Evolutionary conservation across 345 rosid species (phyloP).

Genomic region (Lumnitzera littorea): DNA sequence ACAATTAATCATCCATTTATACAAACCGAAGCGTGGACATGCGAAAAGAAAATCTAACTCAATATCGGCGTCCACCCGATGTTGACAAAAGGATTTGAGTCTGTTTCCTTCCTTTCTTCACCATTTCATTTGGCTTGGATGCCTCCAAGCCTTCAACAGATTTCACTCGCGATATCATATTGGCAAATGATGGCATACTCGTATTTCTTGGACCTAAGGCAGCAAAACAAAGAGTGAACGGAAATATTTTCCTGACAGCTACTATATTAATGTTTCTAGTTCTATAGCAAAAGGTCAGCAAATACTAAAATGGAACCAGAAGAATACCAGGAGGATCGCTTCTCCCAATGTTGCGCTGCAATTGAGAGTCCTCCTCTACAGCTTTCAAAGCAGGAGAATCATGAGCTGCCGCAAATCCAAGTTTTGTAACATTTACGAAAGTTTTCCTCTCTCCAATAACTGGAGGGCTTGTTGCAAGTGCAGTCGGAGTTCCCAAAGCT

Average conservation of each 20-base stretch:
- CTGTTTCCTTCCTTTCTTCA: conserved; percentile 73
- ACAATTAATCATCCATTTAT: no score
- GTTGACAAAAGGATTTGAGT: conserved; percentile 77
- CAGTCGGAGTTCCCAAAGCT: conserved; percentile 67
- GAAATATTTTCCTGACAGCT: background rate
- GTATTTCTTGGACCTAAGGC: conserved; percentile 43
- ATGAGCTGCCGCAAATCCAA: conserved; percentile 88
- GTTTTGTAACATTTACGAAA: conserved; percentile 78
- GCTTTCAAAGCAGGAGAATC: conserved; percentile 76
- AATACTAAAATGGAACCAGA: conserved; percentile 12
- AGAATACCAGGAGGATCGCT: conserved; percentile 30
- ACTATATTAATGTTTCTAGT: background rate
- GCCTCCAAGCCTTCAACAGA: conserved; percentile 25
- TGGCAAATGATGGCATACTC: conserved; percentile 65
- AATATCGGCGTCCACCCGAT: conserved; percentile 77
- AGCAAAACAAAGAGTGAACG: background rate
- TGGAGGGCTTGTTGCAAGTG: conserved; percentile 60
- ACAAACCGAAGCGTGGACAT: background rate
- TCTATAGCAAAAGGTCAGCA: background rate
- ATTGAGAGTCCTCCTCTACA: conserved; percentile 35
- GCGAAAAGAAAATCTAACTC: conserved; percentile 2
- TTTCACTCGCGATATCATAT: conserved; percentile 51
- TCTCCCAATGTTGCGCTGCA: conserved; percentile 19
- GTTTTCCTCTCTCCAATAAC: conserved; percentile 52
- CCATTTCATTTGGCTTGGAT: conserved; percentile 41